A percentile compares a stretch with the other conserved stretches of the same genome.
phyloP scores from a whole-genome alignment of 1,284 basidiomycete species.

The Cutaneotrichosporon sp. region DNA sequence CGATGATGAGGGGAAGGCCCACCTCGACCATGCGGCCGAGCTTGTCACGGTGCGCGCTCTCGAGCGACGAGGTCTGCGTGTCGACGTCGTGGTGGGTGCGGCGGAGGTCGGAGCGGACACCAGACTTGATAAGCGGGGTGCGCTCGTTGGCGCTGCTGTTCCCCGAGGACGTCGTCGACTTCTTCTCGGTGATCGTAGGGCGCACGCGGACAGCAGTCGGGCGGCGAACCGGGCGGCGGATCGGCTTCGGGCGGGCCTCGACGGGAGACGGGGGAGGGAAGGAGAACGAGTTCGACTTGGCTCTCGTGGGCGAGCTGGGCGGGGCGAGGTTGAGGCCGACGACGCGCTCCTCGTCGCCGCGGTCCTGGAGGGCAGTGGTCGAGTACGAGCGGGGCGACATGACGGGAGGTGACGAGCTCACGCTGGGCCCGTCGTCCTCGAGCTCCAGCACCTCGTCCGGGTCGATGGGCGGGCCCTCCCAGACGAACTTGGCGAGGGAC shows the following conservation, averaged over 20 bases:
- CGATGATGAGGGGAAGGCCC: slow-evolving; percentile 51
- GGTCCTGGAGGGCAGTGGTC: not conserved
- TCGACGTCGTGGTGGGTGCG: slow-evolving; percentile 29
- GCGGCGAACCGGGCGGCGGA: slow-evolving; percentile 28
- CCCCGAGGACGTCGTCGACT: not conserved
- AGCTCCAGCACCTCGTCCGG: not conserved
- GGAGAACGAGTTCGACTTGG: slow-evolving; percentile 4
- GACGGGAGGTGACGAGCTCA: not conserved
- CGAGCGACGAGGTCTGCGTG: slow-evolving; percentile 9
- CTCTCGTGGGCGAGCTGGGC: not conserved
- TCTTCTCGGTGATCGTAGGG: not conserved
- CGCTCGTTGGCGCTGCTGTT: slow-evolving; percentile 26
- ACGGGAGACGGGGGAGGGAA: slow-evolving; percentile 5
- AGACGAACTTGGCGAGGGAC: slow-evolving; percentile 32
- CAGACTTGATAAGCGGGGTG: slow-evolving; percentile 50
- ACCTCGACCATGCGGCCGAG: slow-evolving; percentile 47
- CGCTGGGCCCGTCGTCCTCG: not conserved
- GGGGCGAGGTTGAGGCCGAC: slow-evolving; percentile 14
- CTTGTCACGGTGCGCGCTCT: slow-evolving; percentile 13
- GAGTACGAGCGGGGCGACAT: slow-evolving; percentile 19
- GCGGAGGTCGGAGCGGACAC: slow-evolving; percentile 42
- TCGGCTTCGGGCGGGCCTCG: slow-evolving; percentile 3
- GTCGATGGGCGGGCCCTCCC: not conserved
- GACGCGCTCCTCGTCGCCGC: slow-evolving; percentile 16
- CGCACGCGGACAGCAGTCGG: slow-evolving; percentile 44